Evolutionary conservation across 208 protist species (phyloP).

Genomic region (Phytomonas francai): DNA sequence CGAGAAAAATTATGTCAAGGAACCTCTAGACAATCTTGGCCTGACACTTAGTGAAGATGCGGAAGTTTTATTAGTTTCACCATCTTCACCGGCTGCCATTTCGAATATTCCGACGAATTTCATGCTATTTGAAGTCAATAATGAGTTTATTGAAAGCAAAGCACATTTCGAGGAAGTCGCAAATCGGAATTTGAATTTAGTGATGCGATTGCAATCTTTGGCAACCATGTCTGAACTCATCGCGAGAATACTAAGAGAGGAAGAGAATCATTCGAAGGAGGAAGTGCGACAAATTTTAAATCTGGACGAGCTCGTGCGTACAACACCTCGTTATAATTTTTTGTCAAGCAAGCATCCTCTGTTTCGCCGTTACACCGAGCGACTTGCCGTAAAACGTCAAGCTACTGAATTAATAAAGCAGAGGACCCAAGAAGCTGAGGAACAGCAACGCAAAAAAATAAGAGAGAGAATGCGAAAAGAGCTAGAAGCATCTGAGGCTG

Average conservation of each 20-base stretch:
- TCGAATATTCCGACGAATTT: slow-evolving; percentile 55
- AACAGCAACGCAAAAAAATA: slow-evolving; percentile 43
- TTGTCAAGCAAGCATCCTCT: slow-evolving; percentile 62
- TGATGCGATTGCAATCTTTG: slow-evolving; percentile 64
- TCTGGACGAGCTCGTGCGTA: slow-evolving; percentile 58
- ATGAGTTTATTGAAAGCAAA: slow-evolving; percentile 57
- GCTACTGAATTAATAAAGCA: slow-evolving; percentile 50
- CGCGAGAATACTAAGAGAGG: slow-evolving; percentile 46
- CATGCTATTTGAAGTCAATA: slow-evolving; percentile 73
- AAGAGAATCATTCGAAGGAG: slow-evolving; percentile 21
- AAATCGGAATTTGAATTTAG: slow-evolving; percentile 36
- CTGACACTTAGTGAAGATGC: slow-evolving; percentile 62
- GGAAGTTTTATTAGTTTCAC: slow-evolving; percentile 36
- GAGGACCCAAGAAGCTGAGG: slow-evolving; percentile 41
- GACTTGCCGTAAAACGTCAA: slow-evolving; percentile 46
- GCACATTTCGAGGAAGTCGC: slow-evolving; percentile 38
- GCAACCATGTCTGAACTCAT: slow-evolving; percentile 65
- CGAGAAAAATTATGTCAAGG: slow-evolving; percentile 41
- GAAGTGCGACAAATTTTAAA: slow-evolving; percentile 15
- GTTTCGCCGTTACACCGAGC: slow-evolving; percentile 58
- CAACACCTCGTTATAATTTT: slow-evolving; percentile 78
- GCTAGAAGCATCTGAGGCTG: slow-evolving; percentile 20
- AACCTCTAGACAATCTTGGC: slow-evolving; percentile 50
- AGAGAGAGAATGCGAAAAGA: slow-evolving; percentile 37
- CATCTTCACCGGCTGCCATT: slow-evolving; percentile 32